Base-by-base conservation (phyloP, 306 rosid species). In the Inga oerstediana region DNA sequence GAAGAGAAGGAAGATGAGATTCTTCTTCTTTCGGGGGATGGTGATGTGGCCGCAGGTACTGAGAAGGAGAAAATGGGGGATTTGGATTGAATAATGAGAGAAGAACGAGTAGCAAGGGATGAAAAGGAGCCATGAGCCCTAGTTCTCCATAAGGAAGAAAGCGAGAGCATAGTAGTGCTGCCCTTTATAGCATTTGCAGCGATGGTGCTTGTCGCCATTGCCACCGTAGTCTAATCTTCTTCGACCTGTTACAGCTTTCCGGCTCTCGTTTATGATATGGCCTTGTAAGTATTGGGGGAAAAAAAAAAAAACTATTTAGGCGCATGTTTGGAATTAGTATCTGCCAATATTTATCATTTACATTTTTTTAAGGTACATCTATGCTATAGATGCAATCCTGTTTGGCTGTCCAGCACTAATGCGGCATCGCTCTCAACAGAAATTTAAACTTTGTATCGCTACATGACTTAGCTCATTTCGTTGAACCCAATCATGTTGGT, bases 161-260 rank as follows among this genome's bases (percentile, higher is more conserved):
- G 66, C 10, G 88, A 85, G 45, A 88, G 82, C 39, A 82, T 56
- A 13, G 70, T 59, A 67, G 15, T 76, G 17, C 88, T 30, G 44
- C 82, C 52, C 68, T 86, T 88, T 66, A 85, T 58, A n/a, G 80
- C 83, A 43, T 82, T 82, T 43, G 88, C 83, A 12, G 41, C 51
- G 39, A 44, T 45, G 6, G 44, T 24, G 39, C 54, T 27, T n/a
- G 80, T 76, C 3, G 80, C 59, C 72, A 44, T 77, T 52, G 80
- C 58, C 59, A 43, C 48, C 46, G 48, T 8, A 37, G 15, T 11
- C 32, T 20, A 41, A 71, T 71, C 78, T 35, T 10, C 59, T 17
- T 19, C 8, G 32, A 32, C 51, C 20, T 45, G 34, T 9, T 52
- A 22, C 10, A 9, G 8, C 17, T 30, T 32, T 44, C 32, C 10